Evolutionary conservation across 208 protist genomes (phyloP).

Genomic region (Herpetomonas samuelpessoai): DNA sequence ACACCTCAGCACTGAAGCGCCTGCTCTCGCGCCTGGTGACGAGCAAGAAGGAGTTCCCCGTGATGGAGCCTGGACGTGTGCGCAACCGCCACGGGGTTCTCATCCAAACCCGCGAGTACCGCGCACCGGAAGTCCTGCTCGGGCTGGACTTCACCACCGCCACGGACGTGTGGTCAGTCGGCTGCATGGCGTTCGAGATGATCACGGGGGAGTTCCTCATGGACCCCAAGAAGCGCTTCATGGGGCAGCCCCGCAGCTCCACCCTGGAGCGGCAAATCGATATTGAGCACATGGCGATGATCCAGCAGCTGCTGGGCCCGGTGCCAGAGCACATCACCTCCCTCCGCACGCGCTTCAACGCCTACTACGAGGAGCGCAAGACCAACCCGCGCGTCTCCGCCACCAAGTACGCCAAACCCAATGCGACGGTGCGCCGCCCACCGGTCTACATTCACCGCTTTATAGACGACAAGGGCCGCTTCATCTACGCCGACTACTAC

Average conservation of each 20-base stretch:
- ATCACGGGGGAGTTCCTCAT: conserved; percentile 87
- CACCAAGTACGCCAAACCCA: background rate
- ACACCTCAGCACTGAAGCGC: conserved; percentile 3
- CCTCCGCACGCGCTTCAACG: conserved; percentile 37
- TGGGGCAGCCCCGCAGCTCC: conserved; percentile 23
- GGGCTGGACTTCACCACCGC: conserved; percentile 84
- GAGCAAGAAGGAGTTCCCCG: conserved; percentile 62
- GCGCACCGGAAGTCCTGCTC: conserved; percentile 87
- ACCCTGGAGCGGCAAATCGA: conserved; percentile 59
- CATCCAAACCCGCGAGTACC: conserved; percentile 93
- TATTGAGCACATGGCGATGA: conserved; percentile 76
- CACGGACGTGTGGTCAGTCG: conserved; percentile 91
- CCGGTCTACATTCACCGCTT: conserved; percentile 66
- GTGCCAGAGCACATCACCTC: conserved; percentile 49
- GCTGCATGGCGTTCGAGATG: conserved; percentile 88
- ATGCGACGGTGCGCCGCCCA: conserved; percentile 9
- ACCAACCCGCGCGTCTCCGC: conserved; percentile 3
- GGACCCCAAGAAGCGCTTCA: conserved; percentile 57
- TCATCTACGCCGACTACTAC: conserved; percentile 59
- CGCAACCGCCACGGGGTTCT: conserved; percentile 57
- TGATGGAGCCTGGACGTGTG: conserved; percentile 47
- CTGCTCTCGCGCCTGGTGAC: conserved; percentile 35
- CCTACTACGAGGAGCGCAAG: conserved; percentile 27
- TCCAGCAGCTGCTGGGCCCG: conserved; percentile 79
- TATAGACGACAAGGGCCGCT: conserved; percentile 47